Evolutionary conservation across 1,284 basidiomycete species (phyloP), one percentile per base, ranked within the genome.

Genomic region (Rhizoctonia solani): DNA sequence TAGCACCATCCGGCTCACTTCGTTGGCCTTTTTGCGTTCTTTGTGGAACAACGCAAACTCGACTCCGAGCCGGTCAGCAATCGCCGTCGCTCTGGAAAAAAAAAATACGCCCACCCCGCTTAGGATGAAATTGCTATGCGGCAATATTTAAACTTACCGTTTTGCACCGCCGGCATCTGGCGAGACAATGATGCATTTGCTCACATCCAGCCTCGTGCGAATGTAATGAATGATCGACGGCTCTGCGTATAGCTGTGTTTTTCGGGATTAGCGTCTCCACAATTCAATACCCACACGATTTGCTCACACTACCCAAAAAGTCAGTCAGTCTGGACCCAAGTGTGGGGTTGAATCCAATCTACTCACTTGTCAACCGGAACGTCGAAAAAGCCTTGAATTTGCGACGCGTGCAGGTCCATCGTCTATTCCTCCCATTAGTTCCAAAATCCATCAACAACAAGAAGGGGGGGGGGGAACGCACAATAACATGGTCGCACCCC

Each of bases 31-130:
- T 81, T 98, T 99, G 69, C 97, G 90, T 80, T 99, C 97, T 78
- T 99, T 99, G 87, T 99, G 97, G 84, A 99, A 99, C 67, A 99
- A 82, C 32, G 97, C 97, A 82, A 99, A 99, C 76, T 99, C 97
- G 72, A 98, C 91, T 55, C 96, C 94, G 68, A 99, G 83, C 54
- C 94, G 88, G 79, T 98, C 97, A 16, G 97, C 97, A 72, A 99
- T 95, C 32, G 95, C 95, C 11, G 97, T 98, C 21, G 96, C 97
- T 74, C 95, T 97, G 77, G 8, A 55, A 29, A 52, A 27, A 54
- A 11, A n/a, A 29, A 47, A 54, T 16, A 37, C 4, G 37, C 47
- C 29, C 13, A 44, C 37, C 37, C 37, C 37, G 37, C 41, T 50
- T 44, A 13, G n/a, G n/a, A n/a, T n/a, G n/a, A n/a, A n/a, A n/a